A percentile compares a stretch with the other conserved stretches of the same genome.
Evolutionary conservation across 2,329 filamentous ascomycete species (phyloP).

Genomic region (Colletotrichum tamarilloi): DNA sequence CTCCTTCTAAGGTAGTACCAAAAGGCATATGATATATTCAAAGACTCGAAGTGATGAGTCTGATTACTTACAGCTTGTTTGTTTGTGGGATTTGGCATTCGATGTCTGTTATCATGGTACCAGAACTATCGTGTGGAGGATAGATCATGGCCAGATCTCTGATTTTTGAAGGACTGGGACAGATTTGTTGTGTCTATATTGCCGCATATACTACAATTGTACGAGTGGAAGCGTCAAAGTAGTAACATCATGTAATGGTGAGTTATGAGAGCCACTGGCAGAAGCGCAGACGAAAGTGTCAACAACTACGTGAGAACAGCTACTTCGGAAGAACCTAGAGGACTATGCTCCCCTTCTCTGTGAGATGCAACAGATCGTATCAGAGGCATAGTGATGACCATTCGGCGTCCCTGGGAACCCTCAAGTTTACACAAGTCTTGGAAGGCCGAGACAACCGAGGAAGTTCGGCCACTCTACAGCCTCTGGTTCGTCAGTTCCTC

Average conservation of each 20-base stretch:
- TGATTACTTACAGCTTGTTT: too few relatives aligned
- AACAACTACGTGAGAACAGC: neutral
- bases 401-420: neutral
- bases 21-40: too few relatives aligned
- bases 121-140: neutral
- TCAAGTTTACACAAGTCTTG: neutral
- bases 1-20: too few relatives aligned
- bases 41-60: too few relatives aligned
- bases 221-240: neutral
- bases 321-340: neutral
- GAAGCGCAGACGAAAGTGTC: neutral
- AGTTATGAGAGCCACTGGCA: neutral
- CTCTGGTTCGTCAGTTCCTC: conserved; percentile 16
- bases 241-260: neutral
- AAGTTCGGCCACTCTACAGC: conserved; percentile 1
- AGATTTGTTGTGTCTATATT: neutral
- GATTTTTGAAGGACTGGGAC: neutral
- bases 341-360: neutral
- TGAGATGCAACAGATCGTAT: too few relatives aligned
- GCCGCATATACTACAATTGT: neutral
- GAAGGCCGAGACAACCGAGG: conserved; percentile 9
- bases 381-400: neutral
- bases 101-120: neutral
- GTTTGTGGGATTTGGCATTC: too few relatives aligned
- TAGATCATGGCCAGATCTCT: neutral